Conservation (phyloP, 495 filamentous ascomycete genomes). For the Aspergillus haitiensis region DNA sequence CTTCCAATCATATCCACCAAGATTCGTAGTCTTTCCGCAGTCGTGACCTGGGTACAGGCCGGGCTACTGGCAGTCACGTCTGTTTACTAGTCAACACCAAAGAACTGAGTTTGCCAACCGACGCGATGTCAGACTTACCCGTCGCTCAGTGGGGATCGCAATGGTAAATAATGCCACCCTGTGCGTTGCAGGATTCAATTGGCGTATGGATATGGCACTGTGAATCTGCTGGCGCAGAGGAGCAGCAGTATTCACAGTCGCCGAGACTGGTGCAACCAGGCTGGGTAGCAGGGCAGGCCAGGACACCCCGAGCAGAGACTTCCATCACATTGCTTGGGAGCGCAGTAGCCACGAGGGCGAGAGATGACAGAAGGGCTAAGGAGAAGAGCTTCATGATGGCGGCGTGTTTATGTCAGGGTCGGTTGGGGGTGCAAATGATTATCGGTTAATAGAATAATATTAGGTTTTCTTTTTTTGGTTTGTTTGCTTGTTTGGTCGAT, state of each 20-base stretch:
- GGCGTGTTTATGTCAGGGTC: neutral
- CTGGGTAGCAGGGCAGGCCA: slow-evolving; percentile 3
- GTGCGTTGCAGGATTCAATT: slow-evolving; percentile 5
- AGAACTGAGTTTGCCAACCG: too few species aligned
- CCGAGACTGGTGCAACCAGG: slow-evolving; percentile 8
- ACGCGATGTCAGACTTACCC: neutral
- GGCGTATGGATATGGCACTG: slow-evolving; percentile 8
- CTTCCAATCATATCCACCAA: too few species aligned
- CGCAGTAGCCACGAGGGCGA: neutral
- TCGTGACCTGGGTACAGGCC: too few species aligned
- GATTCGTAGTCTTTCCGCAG: too few species aligned
- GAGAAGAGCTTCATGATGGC: slow-evolving; percentile 5
- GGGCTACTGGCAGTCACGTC: too few species aligned
- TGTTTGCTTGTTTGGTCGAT: slow-evolving; percentile 4
- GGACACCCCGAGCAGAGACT: neutral
- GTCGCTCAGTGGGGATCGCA: slow-evolving; percentile 5
- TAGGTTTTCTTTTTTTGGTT: neutral
- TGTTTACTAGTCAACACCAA: too few species aligned
- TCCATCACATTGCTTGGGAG: neutral
- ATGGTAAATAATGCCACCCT: slow-evolving; percentile 10
- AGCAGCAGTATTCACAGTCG: slow-evolving; percentile 7
- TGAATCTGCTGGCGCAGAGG: neutral
- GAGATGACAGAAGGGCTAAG: neutral
- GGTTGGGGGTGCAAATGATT: neutral
- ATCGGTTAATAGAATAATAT: neutral